These are phyloP conservation scores for Mortierella sp. DNA, from an alignment of 371 early-diverging fungal species.

Conservation along the genomic window DNA sequence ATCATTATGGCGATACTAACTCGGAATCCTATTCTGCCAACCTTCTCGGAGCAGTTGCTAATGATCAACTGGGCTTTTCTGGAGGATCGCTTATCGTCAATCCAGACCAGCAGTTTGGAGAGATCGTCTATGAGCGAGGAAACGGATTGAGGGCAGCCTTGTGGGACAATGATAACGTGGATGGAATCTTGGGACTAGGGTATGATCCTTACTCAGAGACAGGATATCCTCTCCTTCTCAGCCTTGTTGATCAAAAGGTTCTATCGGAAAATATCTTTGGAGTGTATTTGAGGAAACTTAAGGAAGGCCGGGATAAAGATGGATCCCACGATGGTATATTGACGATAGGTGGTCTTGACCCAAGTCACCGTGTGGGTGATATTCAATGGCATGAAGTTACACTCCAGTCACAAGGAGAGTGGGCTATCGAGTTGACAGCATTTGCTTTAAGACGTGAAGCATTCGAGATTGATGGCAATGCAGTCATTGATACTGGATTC, in stretches of 20 bases:
- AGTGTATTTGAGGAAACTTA: slow-evolving; percentile 66
- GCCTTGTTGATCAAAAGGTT: slow-evolving; percentile 77
- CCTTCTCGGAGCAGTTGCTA: slow-evolving; percentile 12
- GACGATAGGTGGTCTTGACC: slow-evolving; percentile 81
- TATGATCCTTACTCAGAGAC: slow-evolving; percentile 84
- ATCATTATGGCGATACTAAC: neutral
- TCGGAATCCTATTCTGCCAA: neutral
- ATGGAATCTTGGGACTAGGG: slow-evolving; percentile 89
- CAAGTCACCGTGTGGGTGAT: slow-evolving; percentile 73
- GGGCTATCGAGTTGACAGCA: slow-evolving; percentile 86
- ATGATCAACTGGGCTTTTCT: slow-evolving; percentile 75
- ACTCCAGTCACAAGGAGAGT: slow-evolving; percentile 79
- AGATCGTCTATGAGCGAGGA: slow-evolving; percentile 15
- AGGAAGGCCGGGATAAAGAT: slow-evolving; percentile 38
- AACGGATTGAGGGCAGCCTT: slow-evolving; percentile 4
- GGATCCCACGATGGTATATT: slow-evolving; percentile 76
- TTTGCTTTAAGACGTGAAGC: slow-evolving; percentile 75
- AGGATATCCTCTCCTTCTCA: slow-evolving; percentile 84
- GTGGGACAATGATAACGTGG: slow-evolving; percentile 63
- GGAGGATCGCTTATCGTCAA: slow-evolving; percentile 60
- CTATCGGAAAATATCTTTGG: slow-evolving; percentile 81
- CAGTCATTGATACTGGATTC: slow-evolving; percentile 82
- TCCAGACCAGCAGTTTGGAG: slow-evolving; percentile 14
- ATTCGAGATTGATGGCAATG: slow-evolving; percentile 66
- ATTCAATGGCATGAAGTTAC: slow-evolving; percentile 82